Evolutionary conservation across 2,329 filamentous ascomycete species (phyloP), one percentile per base, ranked within the genome.

Genomic region (Fusarium nanum): DNA sequence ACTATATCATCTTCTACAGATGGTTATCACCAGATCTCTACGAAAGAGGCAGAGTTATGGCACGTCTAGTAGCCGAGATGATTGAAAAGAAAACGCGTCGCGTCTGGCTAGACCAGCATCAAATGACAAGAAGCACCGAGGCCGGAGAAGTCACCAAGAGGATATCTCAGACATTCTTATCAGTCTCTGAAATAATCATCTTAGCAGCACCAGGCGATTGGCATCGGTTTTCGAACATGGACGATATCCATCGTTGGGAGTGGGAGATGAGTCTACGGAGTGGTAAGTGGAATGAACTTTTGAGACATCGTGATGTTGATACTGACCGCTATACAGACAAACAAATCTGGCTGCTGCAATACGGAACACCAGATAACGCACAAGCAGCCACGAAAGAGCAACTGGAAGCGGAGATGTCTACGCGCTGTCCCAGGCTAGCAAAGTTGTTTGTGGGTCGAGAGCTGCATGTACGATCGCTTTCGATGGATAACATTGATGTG

Each of bases 201-300:
- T 22, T 57, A 0, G 52, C 56, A 34, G 47, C 57, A 7, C 42
- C 57, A 0, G 52, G 66, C 3, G 58, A 70, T 30, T 57, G 47
- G 58, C 27, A 64, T 5, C 16, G 64, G 0, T 66, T 67, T 20
- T 49, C 40, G 2, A 61, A 67, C 1, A 52, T 58, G 28, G 22
- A 67, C 5, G 64, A 67, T 27, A 67, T 67, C 8, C 64, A 66
- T 23, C 14, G 62, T 12, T 67, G 61, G 64, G 64, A 67, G 23
- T 67, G 62, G 62, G 56, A 67, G 16, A 46, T 67, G 50, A 67
- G 61, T 23, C 62, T 67, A 3, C 10, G 32, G 48, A 66, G 64
- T 10, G 46, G 64, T 67, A 7, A 56, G 64, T 56, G 10, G 3
- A 2, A 6, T 14, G 6, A 8, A 0, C n/a, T 2, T 10, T 5